Evolutionary conservation across 176 grass and related monocot genomes (phyloP).

Genomic region (Oryza brachyantha): DNA sequence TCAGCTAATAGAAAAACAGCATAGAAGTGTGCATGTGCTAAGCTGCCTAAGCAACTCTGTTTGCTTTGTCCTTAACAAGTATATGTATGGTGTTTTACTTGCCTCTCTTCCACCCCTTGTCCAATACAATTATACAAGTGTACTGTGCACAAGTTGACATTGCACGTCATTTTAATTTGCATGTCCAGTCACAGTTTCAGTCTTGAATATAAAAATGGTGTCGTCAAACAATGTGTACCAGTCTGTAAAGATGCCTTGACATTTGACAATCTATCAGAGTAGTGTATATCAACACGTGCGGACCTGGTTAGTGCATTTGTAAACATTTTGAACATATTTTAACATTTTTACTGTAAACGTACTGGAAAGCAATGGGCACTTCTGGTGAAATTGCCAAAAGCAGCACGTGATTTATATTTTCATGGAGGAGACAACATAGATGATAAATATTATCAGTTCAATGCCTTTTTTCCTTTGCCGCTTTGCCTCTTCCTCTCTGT

Average conservation of each 20-base stretch:
- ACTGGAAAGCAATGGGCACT: not conserved
- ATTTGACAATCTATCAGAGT: not conserved
- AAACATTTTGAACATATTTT: not conserved
- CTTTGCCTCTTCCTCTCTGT: not conserved
- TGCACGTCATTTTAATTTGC: not conserved
- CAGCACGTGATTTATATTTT: not conserved
- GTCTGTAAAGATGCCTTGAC: not conserved
- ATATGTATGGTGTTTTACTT: conserved; percentile 9
- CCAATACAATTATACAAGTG: not conserved
- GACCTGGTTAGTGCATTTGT: not conserved
- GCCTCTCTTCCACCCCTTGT: not conserved
- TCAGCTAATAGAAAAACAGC: not conserved
- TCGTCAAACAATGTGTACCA: not conserved
- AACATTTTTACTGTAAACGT: too few species aligned
- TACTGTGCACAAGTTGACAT: not conserved
- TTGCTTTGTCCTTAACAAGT: not conserved
- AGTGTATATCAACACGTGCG: not conserved
- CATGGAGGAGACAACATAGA: not conserved
- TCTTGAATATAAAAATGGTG: not conserved
- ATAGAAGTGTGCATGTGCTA: not conserved
- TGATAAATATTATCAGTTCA: not conserved
- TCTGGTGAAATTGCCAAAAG: not conserved
- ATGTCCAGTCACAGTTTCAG: not conserved
- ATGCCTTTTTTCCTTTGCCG: not conserved
- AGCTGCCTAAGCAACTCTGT: not conserved